Base-by-base conservation (phyloP, 164 flowering plant genomes). In the Cinnamomum chago region DNA sequence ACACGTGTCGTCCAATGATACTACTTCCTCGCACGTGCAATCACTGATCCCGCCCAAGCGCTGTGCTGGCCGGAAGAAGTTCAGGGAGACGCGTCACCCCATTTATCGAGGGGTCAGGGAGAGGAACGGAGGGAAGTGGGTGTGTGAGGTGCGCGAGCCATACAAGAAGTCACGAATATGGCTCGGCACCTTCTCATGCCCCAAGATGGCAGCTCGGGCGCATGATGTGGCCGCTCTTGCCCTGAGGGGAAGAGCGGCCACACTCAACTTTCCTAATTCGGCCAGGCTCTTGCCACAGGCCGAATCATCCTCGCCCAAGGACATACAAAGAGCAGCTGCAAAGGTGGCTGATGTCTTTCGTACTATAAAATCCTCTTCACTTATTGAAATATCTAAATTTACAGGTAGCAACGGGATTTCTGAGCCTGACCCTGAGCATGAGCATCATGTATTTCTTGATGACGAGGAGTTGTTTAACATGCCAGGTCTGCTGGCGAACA, bases 161-260 rank as follows among this genome's bases (percentile, higher is more conserved):
- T 58, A 75, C 55, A 76, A 82, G 73, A 82, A 82, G 72, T 72
- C 84, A 1, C 74, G 88, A 6, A 80, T 86, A 22, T 88, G 91
- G 91, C 79, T 88, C 0, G 91, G 91, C 20, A 86, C 91, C 5
- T 88, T 76, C 69, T 77, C 86, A 0, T 75, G 70, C 60, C 82
- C 91, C 0, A 89, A 88, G 68, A 83, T 83, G 83, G 91, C 91
- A 3, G 91, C 91, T 5, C 75, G 85, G 65, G 91, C 91, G 0
- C 68, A 88, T 23, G 91, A 88, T 58, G 89, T 80, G 25, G 89
- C 91, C 3, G 84, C 83, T 17, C 22, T 86, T 10, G 86, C 87
- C 0, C 81, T 88, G 1, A 69, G 81, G 7, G 88, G 88, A 4
- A 65, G 71, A 5, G 60, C 55, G 2, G 82, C 88, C 1, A 17